These are phyloP conservation scores for Pouteria glomerata DNA, from an alignment of 148 eudicot species.

Conservation along the genomic window DNA sequence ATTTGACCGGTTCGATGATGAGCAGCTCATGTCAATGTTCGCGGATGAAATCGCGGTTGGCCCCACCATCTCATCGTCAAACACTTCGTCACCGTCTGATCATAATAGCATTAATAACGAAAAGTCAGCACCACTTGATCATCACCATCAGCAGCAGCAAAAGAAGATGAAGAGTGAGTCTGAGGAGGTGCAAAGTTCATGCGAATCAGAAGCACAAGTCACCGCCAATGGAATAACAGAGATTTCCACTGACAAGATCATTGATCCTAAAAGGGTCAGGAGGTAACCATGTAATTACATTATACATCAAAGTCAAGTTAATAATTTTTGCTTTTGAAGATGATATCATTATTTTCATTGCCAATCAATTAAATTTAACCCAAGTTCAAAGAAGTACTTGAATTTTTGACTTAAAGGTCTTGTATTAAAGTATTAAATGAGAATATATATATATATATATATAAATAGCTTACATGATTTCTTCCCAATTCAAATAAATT, in stretches of 20 bases:
- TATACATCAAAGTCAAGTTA: neutral
- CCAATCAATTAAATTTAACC: too few species aligned
- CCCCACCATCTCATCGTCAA: conserved; percentile 38
- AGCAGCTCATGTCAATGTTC: conserved; percentile 87
- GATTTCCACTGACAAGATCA: conserved; percentile 24
- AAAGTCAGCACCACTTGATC: conserved; percentile 1
- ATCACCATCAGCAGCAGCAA: neutral
- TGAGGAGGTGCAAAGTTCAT: conserved; percentile 48
- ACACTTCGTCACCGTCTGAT: conserved; percentile 68
- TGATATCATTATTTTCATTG: neutral
- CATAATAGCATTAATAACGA: conserved; percentile 55
- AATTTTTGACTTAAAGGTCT: neutral
- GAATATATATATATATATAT: too few species aligned
- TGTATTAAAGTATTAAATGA: neutral
- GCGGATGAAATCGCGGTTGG: conserved; percentile 36
- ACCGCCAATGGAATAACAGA: conserved; percentile 2
- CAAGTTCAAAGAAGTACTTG: neutral
- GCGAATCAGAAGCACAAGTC: conserved; percentile 18
- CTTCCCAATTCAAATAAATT: too few species aligned
- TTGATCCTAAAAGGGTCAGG: conserved; percentile 77
- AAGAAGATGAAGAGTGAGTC: conserved; percentile 17
- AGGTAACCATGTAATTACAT: conserved; percentile 36
- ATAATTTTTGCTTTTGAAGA: neutral
- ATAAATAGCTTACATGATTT: too few species aligned
- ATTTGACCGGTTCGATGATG: conserved; percentile 70